Percentiles rank a stretch among this genome's conserved stretches.
Evolutionary conservation across 768 basidiomycete genomes (phyloP).

Genomic region (Gymnopilus junonius): DNA sequence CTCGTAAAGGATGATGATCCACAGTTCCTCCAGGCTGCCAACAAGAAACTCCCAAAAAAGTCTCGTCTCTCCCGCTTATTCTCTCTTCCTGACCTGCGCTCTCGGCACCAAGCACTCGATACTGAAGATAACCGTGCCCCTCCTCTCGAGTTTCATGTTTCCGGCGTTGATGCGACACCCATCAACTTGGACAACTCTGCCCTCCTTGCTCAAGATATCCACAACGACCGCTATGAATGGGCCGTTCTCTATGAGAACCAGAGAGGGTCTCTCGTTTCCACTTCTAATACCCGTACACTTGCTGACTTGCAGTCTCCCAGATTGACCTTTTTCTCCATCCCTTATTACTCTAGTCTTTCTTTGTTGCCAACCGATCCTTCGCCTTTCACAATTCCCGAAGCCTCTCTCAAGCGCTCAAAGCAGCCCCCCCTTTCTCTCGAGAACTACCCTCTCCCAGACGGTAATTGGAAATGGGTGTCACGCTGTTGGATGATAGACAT

Average conservation of each 20-base stretch:
- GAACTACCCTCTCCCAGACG: constrained; percentile 78
- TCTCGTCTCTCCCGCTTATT: constrained; percentile 34
- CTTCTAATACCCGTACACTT: background rate
- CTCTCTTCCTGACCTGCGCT: constrained; percentile 35
- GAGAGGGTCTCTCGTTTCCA: constrained; percentile 58
- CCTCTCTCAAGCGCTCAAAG: constrained; percentile 40
- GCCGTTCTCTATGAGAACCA: constrained; percentile 84
- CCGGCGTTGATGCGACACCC: constrained; percentile 16
- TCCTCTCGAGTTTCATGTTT: background rate
- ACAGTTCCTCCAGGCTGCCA: constrained; percentile 47
- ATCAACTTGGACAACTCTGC: constrained; percentile 38
- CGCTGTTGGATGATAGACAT: constrained; percentile 88
- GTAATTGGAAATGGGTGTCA: constrained; percentile 82
- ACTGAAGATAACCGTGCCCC: background rate
- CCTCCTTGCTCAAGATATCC: constrained; percentile 28
- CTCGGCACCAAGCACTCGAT: constrained; percentile 2
- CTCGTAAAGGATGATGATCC: constrained; percentile 44
- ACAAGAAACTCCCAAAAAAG: constrained; percentile 46
- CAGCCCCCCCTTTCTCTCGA: constrained; percentile 61
- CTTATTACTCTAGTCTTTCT: constrained; percentile 71
- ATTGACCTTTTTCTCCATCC: constrained; percentile 70
- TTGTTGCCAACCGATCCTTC: constrained; percentile 75
- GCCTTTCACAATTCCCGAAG: constrained; percentile 67
- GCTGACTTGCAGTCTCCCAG: constrained; percentile 30
- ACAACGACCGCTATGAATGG: constrained; percentile 70